Conservation (phyloP, 345 rosid genomes). For the Aegle marmelos region DNA sequence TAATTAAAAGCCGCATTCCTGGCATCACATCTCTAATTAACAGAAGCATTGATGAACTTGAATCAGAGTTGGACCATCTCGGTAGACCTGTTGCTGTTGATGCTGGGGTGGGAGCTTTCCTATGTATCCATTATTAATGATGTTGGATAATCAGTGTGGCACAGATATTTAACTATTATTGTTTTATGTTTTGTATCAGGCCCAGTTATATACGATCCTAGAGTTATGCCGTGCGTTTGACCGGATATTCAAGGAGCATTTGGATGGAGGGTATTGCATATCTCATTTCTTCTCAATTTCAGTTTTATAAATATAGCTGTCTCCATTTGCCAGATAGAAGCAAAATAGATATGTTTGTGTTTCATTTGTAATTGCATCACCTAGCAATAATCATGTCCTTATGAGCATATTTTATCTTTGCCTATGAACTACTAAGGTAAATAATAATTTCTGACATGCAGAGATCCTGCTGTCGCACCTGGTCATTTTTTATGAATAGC, state of each 20-base stretch:
- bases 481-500: background rate
- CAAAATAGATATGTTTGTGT: background rate
- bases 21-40: slow-evolving; percentile 56
- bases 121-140: background rate
- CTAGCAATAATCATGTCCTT: background rate
- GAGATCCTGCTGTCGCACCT: background rate
- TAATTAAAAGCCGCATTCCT: slow-evolving; percentile 64
- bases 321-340: background rate
- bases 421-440: background rate
- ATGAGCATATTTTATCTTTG: background rate
- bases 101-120: slow-evolving; percentile 46
- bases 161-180: background rate
- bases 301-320: background rate
- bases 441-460: background rate
- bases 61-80: slow-evolving; percentile 64
- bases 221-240: slow-evolving; percentile 76
- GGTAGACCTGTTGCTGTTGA: slow-evolving; percentile 70
- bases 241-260: slow-evolving; percentile 66
- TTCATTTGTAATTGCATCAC: background rate
- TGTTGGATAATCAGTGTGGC: slow-evolving; percentile 7
- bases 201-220: slow-evolving; percentile 62
- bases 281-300: background rate
- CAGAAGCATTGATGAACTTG: slow-evolving; percentile 71
- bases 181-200: slow-evolving; percentile 30
- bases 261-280: slow-evolving; percentile 67